Percentiles rank a stretch among this genome's conserved stretches.
Conservation (phyloP, 1,284 basidiomycete species). For the Retiboletus fuscus region DNA sequence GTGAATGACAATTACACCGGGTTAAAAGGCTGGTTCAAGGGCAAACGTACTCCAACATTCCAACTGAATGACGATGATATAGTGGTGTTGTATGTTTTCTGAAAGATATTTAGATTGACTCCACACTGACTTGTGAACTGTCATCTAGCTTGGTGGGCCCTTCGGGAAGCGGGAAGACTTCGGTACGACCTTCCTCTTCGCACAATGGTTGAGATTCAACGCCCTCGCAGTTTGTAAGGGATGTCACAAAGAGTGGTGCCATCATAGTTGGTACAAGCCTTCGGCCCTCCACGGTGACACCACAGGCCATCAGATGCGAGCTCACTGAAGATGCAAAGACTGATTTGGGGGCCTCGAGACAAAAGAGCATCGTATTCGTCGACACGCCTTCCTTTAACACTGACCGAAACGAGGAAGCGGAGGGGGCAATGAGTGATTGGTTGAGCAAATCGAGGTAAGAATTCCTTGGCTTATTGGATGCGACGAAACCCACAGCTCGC, state of each 20-base stretch:
- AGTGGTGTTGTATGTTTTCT: constrained; percentile 37
- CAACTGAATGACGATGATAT: constrained; percentile 29
- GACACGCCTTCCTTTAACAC: constrained; percentile 37
- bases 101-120: neutral
- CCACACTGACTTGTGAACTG: constrained; percentile 17
- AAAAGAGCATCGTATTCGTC: constrained; percentile 36
- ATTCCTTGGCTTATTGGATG: neutral
- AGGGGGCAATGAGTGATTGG: constrained; percentile 16
- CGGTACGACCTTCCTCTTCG: constrained; percentile 23
- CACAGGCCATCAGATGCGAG: constrained; percentile 30
- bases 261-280: neutral
- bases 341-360: neutral
- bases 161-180: constrained; percentile 36
- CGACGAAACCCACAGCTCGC: neutral
- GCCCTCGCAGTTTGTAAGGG: constrained; percentile 27
- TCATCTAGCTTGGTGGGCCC: constrained; percentile 37
- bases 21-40: too few relatives aligned
- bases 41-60: neutral
- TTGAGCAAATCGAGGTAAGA: constrained; percentile 27
- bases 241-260: constrained; percentile 10
- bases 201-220: neutral
- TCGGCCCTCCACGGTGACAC: neutral
- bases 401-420: neutral
- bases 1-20: too few relatives aligned
- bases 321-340: constrained; percentile 12